phyloP scores from a whole-genome alignment of 1,284 basidiomycete genomes.

The Sporisorium iseilematis-ciliati region DNA sequence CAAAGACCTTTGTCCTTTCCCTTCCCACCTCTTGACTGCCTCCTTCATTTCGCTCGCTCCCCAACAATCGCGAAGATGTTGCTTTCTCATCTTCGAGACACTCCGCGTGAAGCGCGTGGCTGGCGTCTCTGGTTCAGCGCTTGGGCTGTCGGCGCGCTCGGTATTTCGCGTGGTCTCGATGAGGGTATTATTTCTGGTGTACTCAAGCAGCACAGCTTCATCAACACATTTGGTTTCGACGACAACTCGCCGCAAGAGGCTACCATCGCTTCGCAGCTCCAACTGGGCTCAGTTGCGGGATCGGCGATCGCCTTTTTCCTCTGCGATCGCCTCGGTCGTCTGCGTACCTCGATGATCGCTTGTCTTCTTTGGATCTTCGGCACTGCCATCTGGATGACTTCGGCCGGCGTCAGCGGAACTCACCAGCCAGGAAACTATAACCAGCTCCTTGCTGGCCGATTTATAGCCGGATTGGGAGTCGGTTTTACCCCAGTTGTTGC shows the following conservation, averaged over 20 bases:
- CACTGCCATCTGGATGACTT: conserved; percentile 57
- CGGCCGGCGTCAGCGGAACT: conserved; percentile 32
- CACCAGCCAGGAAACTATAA: conserved; percentile 41
- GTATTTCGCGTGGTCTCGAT: conserved; percentile 55
- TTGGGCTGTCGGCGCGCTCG: conserved; percentile 48
- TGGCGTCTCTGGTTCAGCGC: conserved; percentile 48
- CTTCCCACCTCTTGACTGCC: no score
- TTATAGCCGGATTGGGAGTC: conserved; percentile 56
- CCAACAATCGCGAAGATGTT: conserved; percentile 19
- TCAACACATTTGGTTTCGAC: conserved; percentile 44
- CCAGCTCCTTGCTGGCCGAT: conserved; percentile 55
- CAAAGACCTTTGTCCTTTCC: no score
- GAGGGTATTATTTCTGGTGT: conserved; percentile 55
- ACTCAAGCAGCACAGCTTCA: conserved; percentile 46
- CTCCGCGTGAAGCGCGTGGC: conserved; percentile 43
- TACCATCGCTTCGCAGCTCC: conserved; percentile 54
- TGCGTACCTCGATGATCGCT: conserved; percentile 48
- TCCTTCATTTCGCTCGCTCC: not conserved
- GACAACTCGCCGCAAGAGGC: conserved; percentile 47
- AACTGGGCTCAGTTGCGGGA: conserved; percentile 51
- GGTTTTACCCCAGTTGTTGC: conserved; percentile 53
- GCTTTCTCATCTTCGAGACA: conserved; percentile 45
- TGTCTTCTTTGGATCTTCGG: conserved; percentile 58
- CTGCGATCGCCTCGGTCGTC: conserved; percentile 50
- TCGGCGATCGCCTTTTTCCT: conserved; percentile 59